Percentiles rank a stretch among this genome's conserved stretches.
Evolutionary conservation across 2,329 filamentous ascomycete genomes (phyloP).

Genomic region (Drechslerella dactyloides): DNA sequence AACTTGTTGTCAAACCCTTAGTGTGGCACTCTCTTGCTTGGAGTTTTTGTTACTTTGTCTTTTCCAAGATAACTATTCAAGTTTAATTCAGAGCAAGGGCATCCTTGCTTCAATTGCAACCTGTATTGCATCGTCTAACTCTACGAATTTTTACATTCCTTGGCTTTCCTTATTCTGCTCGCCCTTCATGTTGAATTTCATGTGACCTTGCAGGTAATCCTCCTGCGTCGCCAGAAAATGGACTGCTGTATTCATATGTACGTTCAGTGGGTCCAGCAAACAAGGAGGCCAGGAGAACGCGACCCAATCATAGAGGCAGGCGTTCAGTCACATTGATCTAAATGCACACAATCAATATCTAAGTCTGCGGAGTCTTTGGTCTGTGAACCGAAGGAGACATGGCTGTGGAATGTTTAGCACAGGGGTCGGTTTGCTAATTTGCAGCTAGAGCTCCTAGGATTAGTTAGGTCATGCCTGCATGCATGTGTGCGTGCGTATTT

Average conservation of each 20-base stretch:
- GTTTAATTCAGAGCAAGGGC: neutral
- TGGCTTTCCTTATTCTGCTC: neutral
- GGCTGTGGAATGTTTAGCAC: neutral
- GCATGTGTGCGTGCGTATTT: too few species aligned
- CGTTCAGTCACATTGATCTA: conserved; percentile 3
- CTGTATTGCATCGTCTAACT: neutral
- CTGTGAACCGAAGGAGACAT: neutral
- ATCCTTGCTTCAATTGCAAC: neutral
- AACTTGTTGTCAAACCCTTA: neutral
- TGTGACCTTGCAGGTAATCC: too few species aligned
- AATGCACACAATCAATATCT: neutral
- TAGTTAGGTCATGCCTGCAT: neutral
- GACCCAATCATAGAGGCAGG: neutral
- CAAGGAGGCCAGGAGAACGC: neutral
- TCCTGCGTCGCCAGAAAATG: too few species aligned
- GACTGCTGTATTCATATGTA: neutral
- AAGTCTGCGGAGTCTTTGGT: neutral
- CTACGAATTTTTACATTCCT: neutral
- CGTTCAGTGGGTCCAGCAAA: too few species aligned
- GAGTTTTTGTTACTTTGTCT: neutral
- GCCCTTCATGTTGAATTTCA: neutral
- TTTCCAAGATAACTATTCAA: neutral
- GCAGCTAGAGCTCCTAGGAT: neutral
- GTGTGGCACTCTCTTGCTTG: neutral
- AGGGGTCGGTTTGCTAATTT: neutral